These are phyloP conservation scores for Uncinocarpus reesii DNA, from an alignment of 2,329 filamentous ascomycete genomes.

Conservation along the genomic window DNA sequence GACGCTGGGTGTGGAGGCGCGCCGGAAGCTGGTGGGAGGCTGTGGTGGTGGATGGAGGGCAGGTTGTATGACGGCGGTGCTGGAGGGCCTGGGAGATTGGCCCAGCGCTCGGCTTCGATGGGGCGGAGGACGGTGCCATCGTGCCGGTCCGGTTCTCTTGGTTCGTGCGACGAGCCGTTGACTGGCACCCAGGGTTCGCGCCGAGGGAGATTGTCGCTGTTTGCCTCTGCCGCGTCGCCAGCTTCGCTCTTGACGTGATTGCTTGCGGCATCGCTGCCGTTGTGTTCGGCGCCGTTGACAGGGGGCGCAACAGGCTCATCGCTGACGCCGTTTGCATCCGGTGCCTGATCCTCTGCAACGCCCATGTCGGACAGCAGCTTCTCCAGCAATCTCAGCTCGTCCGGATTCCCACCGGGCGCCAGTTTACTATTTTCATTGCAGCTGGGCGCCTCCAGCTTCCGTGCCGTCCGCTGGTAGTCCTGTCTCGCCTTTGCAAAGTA, in stretches of 20 bases:
- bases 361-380: slow-evolving; percentile 35
- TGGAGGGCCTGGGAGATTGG: slow-evolving; percentile 9
- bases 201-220: slow-evolving; percentile 22
- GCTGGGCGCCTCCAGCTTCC: slow-evolving; percentile 22
- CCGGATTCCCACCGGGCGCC: neutral
- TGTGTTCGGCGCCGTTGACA: slow-evolving; percentile 25
- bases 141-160: slow-evolving; percentile 24
- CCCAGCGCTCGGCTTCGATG: slow-evolving; percentile 13
- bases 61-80: slow-evolving; percentile 19
- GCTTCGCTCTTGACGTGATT: slow-evolving; percentile 35
- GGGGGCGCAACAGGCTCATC: slow-evolving; percentile 25
- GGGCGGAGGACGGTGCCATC: slow-evolving; percentile 5
- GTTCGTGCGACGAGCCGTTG: slow-evolving; percentile 20
- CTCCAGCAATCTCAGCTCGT: slow-evolving; percentile 30
- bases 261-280: slow-evolving; percentile 30
- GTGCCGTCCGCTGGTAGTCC: slow-evolving; percentile 29
- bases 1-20: slow-evolving; percentile 23
- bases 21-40: slow-evolving; percentile 27
- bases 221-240: slow-evolving; percentile 24
- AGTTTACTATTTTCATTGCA: slow-evolving; percentile 10
- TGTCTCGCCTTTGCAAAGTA: slow-evolving; percentile 34
- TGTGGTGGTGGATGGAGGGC: slow-evolving; percentile 27
- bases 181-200: slow-evolving; percentile 36
- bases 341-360: slow-evolving; percentile 31
- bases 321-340: slow-evolving; percentile 24